These are phyloP conservation scores for Pseudocercospora cruenta DNA, from an alignment of 2,329 filamentous ascomycete species.

Conservation along the genomic window DNA sequence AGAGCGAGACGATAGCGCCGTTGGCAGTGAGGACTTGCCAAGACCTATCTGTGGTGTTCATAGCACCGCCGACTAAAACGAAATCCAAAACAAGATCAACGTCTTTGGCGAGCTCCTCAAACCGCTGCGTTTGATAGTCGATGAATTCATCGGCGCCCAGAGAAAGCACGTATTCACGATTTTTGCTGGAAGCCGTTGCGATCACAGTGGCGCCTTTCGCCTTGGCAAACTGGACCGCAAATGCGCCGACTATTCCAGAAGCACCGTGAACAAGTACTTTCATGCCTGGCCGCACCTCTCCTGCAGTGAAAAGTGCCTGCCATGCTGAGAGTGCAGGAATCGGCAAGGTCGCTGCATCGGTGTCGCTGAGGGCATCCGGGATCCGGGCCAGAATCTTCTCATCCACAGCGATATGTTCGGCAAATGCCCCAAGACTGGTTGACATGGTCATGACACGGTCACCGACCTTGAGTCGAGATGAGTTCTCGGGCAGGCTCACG, in stretches of 20 bases:
- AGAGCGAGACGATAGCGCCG: slow-evolving; percentile 12
- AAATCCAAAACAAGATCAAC: slow-evolving; percentile 17
- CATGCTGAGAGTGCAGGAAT: slow-evolving; percentile 10
- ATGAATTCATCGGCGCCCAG: slow-evolving; percentile 16
- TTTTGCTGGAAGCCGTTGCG: slow-evolving; percentile 12
- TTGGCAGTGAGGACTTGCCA: slow-evolving; percentile 12
- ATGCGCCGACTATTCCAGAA: neutral
- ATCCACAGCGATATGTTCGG: slow-evolving; percentile 7
- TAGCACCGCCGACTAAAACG: slow-evolving; percentile 12
- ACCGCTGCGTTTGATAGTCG: slow-evolving; percentile 14
- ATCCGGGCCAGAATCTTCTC: slow-evolving; percentile 4
- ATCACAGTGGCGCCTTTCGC: neutral
- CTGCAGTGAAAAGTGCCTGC: slow-evolving; percentile 21
- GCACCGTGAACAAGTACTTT: neutral
- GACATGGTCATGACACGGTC: slow-evolving; percentile 13
- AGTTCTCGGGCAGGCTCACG: neutral
- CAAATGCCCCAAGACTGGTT: slow-evolving; percentile 5
- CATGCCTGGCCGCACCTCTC: neutral
- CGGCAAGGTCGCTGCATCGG: slow-evolving; percentile 4
- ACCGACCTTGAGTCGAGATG: neutral
- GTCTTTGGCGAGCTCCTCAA: slow-evolving; percentile 12
- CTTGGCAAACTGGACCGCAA: neutral
- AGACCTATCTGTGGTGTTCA: slow-evolving; percentile 14
- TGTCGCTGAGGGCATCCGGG: neutral
- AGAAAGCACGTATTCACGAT: slow-evolving; percentile 8